These are phyloP conservation scores for Ustilago curta DNA, from an alignment of 1,284 basidiomycete species.

Conservation along the genomic window DNA sequence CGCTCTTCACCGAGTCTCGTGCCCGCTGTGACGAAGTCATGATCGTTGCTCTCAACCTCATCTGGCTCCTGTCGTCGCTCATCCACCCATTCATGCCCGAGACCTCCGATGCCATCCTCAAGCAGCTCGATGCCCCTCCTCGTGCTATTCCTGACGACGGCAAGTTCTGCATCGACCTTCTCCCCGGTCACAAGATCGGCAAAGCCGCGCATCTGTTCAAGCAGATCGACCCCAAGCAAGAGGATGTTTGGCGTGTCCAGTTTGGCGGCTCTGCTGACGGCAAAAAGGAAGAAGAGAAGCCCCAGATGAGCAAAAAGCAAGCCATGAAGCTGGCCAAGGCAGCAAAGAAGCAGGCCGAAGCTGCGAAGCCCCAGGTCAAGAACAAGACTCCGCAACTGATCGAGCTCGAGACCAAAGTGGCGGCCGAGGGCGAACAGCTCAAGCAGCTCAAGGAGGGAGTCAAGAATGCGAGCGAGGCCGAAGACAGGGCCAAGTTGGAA, in stretches of 20 bases:
- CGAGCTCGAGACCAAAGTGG: conserved; percentile 53
- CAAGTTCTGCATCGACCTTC: conserved; percentile 79
- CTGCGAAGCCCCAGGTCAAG: conserved; percentile 48
- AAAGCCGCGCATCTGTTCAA: conserved; percentile 91
- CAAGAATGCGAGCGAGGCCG: conserved; percentile 41
- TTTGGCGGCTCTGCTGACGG: conserved; percentile 77
- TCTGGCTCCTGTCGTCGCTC: conserved; percentile 87
- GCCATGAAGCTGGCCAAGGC: conserved; percentile 65
- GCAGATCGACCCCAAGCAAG: conserved; percentile 91
- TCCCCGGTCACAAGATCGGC: conserved; percentile 86
- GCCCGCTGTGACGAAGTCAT: conserved; percentile 89
- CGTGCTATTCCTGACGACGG: conserved; percentile 74
- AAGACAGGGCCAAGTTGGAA: conserved; percentile 53
- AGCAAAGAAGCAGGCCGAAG: conserved; percentile 58
- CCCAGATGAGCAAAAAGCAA: conserved; percentile 65
- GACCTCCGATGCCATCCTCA: conserved; percentile 83
- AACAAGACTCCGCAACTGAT: conserved; percentile 61
- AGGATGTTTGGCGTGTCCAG: conserved; percentile 81
- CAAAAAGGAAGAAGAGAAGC: conserved; percentile 43
- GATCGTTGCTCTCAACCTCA: conserved; percentile 87
- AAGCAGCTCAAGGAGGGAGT: conserved; percentile 55
- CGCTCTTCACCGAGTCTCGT: conserved; percentile 83
- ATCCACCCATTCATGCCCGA: conserved; percentile 97
- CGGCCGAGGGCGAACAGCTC: conserved; percentile 55
- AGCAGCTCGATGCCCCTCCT: conserved; percentile 89